Evolutionary conservation across 2,329 filamentous ascomycete species (phyloP).

Genomic region (Xylaria sp.): DNA sequence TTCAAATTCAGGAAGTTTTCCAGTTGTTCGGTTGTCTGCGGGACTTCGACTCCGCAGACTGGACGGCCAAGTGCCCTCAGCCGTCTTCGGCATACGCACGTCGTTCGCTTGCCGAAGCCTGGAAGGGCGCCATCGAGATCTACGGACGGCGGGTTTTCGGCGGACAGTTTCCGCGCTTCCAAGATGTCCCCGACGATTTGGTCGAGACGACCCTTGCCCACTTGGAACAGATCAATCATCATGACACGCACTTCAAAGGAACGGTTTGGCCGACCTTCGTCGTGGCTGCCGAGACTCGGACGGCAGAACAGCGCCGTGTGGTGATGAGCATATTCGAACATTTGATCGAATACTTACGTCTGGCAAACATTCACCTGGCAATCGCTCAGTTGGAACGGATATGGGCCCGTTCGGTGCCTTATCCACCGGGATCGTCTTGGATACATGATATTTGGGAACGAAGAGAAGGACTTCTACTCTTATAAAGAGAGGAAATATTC

Average conservation of each 20-base stretch:
- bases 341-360: neutral
- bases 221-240: neutral
- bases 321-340: neutral
- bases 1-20: neutral
- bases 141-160: constrained; percentile 4
- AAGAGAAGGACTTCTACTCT: neutral
- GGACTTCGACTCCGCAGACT: constrained; percentile 1
- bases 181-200: neutral
- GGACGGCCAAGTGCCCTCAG: neutral
- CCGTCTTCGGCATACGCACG: neutral
- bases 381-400: neutral
- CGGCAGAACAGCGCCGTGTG: constrained; percentile 63
- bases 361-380: neutral
- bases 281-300: neutral
- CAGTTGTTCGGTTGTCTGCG: neutral
- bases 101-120: constrained; percentile 2
- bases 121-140: constrained; percentile 7
- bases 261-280: constrained; percentile 5
- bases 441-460: neutral
- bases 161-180: neutral
- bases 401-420: neutral
- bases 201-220: constrained; percentile 1
- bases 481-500: neutral
- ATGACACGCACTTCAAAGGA: constrained; percentile 8
- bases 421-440: neutral